A percentile compares a stretch with the other conserved stretches of the same genome.
These are phyloP conservation scores for Suhomyces panamericanus DNA, from an alignment of 1,139 yeast species.

Conservation along the genomic window DNA sequence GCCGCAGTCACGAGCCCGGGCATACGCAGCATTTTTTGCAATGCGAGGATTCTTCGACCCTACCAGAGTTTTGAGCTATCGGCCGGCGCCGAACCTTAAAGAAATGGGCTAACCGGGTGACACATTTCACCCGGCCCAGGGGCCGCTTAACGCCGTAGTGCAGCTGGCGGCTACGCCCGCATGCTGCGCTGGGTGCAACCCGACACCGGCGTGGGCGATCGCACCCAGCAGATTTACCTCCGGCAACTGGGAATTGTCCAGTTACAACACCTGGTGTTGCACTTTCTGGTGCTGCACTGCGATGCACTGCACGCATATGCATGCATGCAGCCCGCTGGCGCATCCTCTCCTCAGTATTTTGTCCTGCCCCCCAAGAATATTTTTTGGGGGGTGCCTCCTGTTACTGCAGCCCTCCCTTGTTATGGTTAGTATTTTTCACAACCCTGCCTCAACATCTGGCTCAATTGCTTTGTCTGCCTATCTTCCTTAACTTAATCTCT, in stretches of 20 bases:
- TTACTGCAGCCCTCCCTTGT: constrained; percentile 4
- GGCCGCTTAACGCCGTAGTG: too few relatives aligned
- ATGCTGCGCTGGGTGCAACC: too few relatives aligned
- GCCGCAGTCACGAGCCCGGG: background rate
- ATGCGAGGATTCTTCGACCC: background rate
- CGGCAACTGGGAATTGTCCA: background rate
- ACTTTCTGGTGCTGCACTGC: background rate
- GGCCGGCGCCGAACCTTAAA: too few relatives aligned
- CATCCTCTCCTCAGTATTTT: background rate
- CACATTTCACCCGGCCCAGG: too few relatives aligned
- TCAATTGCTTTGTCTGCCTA: constrained; percentile 11
- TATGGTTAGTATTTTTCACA: constrained; percentile 9
- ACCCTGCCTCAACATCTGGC: constrained; percentile 10
- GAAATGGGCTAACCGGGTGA: too few relatives aligned
- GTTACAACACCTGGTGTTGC: background rate
- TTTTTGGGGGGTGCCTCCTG: constrained; percentile 4
- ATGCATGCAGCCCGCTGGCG: background rate
- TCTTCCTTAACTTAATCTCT: constrained; percentile 11
- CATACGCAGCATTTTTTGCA: background rate
- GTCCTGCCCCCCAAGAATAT: background rate
- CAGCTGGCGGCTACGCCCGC: too few relatives aligned
- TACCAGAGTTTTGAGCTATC: too few relatives aligned
- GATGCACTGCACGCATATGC: constrained; percentile 2
- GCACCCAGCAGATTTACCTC: background rate
- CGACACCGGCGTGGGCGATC: background rate